Evolutionary conservation across 192 early-diverging fungal species (phyloP).

Genomic region (Gorgonomyces haynaldii): DNA sequence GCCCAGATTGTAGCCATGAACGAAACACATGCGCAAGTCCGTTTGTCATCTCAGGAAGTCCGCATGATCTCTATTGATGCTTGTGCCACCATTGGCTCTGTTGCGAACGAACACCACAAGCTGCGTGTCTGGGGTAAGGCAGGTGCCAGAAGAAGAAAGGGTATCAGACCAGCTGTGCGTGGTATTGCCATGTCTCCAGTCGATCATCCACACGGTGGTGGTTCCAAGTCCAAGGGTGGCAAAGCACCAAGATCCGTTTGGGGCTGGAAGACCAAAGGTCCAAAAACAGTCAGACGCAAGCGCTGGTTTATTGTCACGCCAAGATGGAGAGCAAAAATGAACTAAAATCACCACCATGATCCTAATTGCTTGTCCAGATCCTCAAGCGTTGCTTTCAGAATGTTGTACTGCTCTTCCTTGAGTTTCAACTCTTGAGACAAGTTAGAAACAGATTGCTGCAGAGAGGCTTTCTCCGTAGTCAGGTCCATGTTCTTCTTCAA

Average conservation of each 20-base stretch:
- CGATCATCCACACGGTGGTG: constrained; percentile 98
- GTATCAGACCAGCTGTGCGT: constrained; percentile 84
- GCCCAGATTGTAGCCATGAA: constrained; percentile 75
- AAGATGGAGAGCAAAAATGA: constrained; percentile 16
- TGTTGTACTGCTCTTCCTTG: too few species aligned
- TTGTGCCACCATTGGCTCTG: constrained; percentile 79
- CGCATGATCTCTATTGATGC: constrained; percentile 72
- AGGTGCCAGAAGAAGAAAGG: constrained; percentile 66
- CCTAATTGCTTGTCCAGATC: too few species aligned
- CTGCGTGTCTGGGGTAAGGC: constrained; percentile 80
- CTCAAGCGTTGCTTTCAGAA: too few species aligned
- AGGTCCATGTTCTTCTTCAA: too few species aligned
- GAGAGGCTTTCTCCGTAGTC: too few species aligned
- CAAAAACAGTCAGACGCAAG: constrained; percentile 54
- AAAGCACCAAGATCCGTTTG: constrained; percentile 79
- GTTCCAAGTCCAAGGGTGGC: constrained; percentile 83
- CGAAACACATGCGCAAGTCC: constrained; percentile 69
- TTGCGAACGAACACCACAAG: constrained; percentile 84
- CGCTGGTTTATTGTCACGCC: constrained; percentile 31
- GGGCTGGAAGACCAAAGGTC: constrained; percentile 88
- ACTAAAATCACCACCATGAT: too few species aligned
- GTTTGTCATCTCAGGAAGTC: constrained; percentile 76
- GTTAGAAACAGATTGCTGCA: too few species aligned
- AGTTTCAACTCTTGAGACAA: too few species aligned
- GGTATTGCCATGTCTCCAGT: constrained; percentile 91